phyloP scores from a whole-genome alignment of 2,329 filamentous ascomycete species.

The Fusarium pseudocircinatum region DNA sequence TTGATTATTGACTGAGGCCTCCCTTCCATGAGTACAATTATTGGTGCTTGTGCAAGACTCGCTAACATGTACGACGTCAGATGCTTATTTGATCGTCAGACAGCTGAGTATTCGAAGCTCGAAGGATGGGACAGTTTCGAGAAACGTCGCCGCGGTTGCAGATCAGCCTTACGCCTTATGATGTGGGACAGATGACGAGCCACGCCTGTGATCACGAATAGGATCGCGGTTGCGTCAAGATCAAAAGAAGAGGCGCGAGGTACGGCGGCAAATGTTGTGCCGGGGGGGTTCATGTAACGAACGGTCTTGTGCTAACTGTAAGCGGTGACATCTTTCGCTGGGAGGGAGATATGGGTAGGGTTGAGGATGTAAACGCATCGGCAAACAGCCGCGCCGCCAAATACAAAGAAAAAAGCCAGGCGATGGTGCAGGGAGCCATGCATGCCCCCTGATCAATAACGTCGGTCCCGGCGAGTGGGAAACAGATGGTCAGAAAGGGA shows the following conservation, averaged over 20 bases:
- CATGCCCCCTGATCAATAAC: neutral
- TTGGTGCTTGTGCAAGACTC: constrained; percentile 6
- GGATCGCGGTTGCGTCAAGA: constrained; percentile 21
- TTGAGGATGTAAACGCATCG: constrained; percentile 2
- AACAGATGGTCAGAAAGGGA: constrained; percentile 7
- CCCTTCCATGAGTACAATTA: constrained; percentile 13
- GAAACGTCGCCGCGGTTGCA: constrained; percentile 18
- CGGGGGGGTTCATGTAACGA: neutral
- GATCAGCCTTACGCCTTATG: constrained; percentile 38
- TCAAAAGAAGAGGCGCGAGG: constrained; percentile 18
- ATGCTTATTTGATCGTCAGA: constrained; percentile 30
- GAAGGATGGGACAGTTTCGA: constrained; percentile 26
- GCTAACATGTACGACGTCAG: constrained; percentile 22
- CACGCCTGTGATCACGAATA: constrained; percentile 26
- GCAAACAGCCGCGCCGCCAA: constrained; percentile 30
- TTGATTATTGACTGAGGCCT: constrained; percentile 35
- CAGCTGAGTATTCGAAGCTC: constrained; percentile 14
- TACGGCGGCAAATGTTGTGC: constrained; percentile 16
- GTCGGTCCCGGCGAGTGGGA: neutral
- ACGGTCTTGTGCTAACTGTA: constrained; percentile 31
- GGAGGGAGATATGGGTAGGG: neutral
- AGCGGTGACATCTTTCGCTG: constrained; percentile 35
- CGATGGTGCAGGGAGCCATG: constrained; percentile 1
- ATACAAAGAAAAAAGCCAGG: constrained; percentile 1
- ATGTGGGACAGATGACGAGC: constrained; percentile 29